These are phyloP conservation scores for Colletotrichum sp. DNA, from an alignment of 2,329 filamentous ascomycete genomes.

Conservation along the genomic window DNA sequence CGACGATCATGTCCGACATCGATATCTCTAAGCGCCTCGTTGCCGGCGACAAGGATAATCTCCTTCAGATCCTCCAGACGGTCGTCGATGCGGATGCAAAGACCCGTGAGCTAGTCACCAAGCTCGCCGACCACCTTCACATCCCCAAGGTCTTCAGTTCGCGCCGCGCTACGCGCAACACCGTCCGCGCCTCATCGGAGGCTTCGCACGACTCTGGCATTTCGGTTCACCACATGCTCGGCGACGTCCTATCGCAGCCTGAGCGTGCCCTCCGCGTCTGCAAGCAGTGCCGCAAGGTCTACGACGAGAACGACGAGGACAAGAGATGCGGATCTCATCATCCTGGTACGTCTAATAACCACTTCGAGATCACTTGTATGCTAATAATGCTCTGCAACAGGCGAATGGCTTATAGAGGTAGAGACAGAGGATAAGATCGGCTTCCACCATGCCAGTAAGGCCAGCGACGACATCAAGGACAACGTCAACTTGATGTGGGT, in stretches of 20 bases:
- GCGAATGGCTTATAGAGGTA: constrained; percentile 8
- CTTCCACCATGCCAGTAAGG: neutral
- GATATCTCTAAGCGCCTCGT: neutral
- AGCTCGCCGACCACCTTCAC: neutral
- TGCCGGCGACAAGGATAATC: neutral
- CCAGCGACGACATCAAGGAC: neutral
- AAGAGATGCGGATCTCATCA: neutral
- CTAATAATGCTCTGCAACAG: neutral
- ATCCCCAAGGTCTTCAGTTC: neutral
- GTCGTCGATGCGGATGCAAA: neutral
- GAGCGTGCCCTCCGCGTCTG: constrained; percentile 2
- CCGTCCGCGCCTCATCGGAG: neutral
- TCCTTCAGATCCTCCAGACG: neutral
- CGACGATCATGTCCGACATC: neutral
- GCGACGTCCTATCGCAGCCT: neutral
- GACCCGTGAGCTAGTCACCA: neutral
- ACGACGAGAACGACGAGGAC: neutral
- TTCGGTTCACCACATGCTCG: neutral
- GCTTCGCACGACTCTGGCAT: neutral
- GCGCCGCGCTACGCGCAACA: neutral
- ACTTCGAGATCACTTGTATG: neutral
- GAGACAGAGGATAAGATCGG: neutral
- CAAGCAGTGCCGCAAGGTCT: neutral
- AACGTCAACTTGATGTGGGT: neutral
- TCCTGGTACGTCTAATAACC: neutral